A percentile compares a stretch with the other conserved stretches of the same genome.
Evolutionary conservation across 2,329 filamentous ascomycete genomes (phyloP).

Genomic region (Arthrinium phaeospermum): DNA sequence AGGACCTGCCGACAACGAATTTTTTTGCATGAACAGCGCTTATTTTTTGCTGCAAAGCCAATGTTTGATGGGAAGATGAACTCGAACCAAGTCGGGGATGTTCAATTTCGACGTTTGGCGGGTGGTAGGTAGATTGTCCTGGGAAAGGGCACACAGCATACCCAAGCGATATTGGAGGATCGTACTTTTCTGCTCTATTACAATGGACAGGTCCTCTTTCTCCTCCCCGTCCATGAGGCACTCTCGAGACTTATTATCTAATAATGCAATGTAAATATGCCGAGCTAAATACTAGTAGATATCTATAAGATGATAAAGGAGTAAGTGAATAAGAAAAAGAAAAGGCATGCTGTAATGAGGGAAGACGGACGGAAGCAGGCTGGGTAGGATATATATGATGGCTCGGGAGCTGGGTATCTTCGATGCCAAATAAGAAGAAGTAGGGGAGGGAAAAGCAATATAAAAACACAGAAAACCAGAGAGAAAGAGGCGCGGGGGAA

Average conservation of each 20-base stretch:
- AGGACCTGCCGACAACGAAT: too few species aligned
- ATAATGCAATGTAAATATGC: not conserved
- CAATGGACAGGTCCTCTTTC: not conserved
- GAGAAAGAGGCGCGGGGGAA: not conserved
- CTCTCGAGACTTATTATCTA: not conserved
- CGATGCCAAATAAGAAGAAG: not conserved
- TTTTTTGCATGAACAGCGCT: too few species aligned
- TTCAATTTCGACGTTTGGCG: too few species aligned
- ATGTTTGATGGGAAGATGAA: too few species aligned
- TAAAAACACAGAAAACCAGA: not conserved
- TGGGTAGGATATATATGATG: slow-evolving; percentile 11
- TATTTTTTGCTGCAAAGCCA: too few species aligned
- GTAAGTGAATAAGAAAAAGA: not conserved
- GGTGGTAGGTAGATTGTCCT: too few species aligned
- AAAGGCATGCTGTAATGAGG: not conserved
- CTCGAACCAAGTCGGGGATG: too few species aligned
- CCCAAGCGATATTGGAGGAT: too few species aligned
- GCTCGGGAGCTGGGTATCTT: slow-evolving; percentile 15
- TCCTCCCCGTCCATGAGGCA: not conserved
- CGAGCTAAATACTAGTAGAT: not conserved
- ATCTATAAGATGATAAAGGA: not conserved
- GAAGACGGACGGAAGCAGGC: not conserved
- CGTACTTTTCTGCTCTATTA: not conserved
- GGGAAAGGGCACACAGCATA: too few species aligned
- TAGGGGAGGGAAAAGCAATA: not conserved